Evolutionary conservation across 495 filamentous ascomycete genomes (phyloP), one percentile per base, ranked within the genome.

Genomic region (Hypoxylon intermedium): DNA sequence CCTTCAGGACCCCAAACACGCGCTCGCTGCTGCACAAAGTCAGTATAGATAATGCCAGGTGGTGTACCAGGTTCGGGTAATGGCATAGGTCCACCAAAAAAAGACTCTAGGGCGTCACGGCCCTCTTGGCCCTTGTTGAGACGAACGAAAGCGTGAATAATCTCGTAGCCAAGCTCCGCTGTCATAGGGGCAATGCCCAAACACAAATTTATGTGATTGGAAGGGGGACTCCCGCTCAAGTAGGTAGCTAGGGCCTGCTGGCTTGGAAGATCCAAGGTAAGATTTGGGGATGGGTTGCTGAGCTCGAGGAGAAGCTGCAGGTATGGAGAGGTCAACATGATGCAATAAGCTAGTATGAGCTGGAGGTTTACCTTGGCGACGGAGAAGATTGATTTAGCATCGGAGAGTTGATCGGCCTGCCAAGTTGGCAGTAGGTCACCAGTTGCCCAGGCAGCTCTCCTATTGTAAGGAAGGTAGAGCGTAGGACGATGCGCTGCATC

Each of bases 41-140:
- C 0, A 5, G 9, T n/a, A n/a, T 13, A 52, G 33, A 40, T 28
- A 9, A 20, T 24, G 9, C 41, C 7, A 9, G 48, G 48, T 13
- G 48, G 11, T 6, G 20, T 38, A 7, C 19, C 31, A n/a, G 47
- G 47, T 12, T 15, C 31, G 28, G 34, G 48, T 20, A 52, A 13
- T 16, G 48, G 48, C 28, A 28, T 19, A 16, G 33, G 28, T 11
- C 33, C 48, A 16, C 33, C 48, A 15, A 52, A 52, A 19, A 52
- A 38, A 2, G 34, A 41, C 18, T 52, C 19, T 13, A 52, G 20
- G 19, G 28, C 19, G 12, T 40, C 34, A 34, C 19, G 19, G 19
- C 33, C 9, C 21, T 30, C 20, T 52, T 16, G 1, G 19, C 2
- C 34, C 48, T 2, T 52, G 2, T 28, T 41, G 1, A 16, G 34